Conservation (phyloP, 257 asterid genomes). For the Nicotiana noctiflora region DNA sequence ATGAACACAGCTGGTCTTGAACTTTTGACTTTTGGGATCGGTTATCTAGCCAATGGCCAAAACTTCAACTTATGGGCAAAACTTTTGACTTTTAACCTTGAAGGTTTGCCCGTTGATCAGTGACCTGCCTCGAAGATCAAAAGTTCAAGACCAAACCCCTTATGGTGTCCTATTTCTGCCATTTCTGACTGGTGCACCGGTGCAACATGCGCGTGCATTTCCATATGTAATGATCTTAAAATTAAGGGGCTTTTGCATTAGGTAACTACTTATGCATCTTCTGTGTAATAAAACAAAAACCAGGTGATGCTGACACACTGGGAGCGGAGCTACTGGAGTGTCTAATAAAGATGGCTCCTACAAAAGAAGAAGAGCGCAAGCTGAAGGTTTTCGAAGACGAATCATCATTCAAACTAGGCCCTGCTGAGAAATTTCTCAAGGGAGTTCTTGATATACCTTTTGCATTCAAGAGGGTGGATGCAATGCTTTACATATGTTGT, state of each 20-base stretch:
- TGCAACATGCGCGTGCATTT: too few species aligned
- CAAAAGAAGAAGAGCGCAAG: constrained; percentile 61
- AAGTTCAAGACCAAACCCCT: too few species aligned
- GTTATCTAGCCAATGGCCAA: too few species aligned
- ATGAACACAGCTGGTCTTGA: too few species aligned
- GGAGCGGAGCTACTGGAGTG: constrained; percentile 75
- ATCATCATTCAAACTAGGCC: constrained; percentile 48
- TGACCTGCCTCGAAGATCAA: too few species aligned
- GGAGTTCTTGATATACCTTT: constrained; percentile 64
- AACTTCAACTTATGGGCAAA: too few species aligned
- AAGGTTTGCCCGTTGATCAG: too few species aligned
- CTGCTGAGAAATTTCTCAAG: constrained; percentile 75
- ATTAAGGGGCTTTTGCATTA: neutral
- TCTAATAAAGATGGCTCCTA: constrained; percentile 76
- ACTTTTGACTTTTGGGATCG: too few species aligned
- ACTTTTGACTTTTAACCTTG: too few species aligned
- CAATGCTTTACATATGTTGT: constrained; percentile 63
- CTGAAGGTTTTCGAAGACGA: constrained; percentile 54
- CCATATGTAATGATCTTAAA: neutral
- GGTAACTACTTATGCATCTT: neutral
- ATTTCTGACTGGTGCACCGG: too few species aligned
- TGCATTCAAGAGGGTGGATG: constrained; percentile 74
- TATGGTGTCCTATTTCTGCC: too few species aligned
- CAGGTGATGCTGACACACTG: constrained; percentile 59
- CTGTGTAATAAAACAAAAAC: neutral